These are phyloP conservation scores for Coemansia sp. DNA, from an alignment of 192 early-diverging fungal species.

Conservation along the genomic window DNA sequence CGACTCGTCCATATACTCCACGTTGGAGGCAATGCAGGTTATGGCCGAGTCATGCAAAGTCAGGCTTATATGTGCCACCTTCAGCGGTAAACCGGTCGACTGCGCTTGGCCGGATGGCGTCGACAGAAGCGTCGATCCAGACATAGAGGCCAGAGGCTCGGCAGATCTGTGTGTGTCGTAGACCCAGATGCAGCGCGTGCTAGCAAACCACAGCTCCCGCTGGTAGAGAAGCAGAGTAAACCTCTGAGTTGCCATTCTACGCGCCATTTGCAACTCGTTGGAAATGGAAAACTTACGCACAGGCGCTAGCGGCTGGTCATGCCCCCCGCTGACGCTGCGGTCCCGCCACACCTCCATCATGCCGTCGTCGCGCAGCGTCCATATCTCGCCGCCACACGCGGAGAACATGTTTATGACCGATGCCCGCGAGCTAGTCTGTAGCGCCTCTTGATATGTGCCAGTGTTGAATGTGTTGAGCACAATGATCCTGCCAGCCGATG, in stretches of 20 bases:
- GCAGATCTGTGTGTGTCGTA: slow-evolving; percentile 34
- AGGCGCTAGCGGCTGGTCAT: slow-evolving; percentile 27
- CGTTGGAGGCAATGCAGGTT: slow-evolving; percentile 45
- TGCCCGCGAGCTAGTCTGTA: slow-evolving; percentile 18
- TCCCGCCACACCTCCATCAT: slow-evolving; percentile 41
- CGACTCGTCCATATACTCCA: slow-evolving; percentile 22
- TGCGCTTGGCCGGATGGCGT: slow-evolving; percentile 15
- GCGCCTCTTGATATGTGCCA: slow-evolving; percentile 21
- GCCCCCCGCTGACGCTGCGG: slow-evolving; percentile 15
- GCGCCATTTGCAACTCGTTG: slow-evolving; percentile 30
- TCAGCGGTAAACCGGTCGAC: slow-evolving; percentile 8
- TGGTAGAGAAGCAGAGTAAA: slow-evolving; percentile 20
- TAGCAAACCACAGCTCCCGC: slow-evolving; percentile 51
- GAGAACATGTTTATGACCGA: slow-evolving; percentile 27
- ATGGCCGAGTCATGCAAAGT: slow-evolving; percentile 34
- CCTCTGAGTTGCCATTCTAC: slow-evolving; percentile 18
- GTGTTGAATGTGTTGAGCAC: slow-evolving; percentile 33
- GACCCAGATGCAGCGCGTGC: slow-evolving; percentile 37
- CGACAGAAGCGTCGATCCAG: slow-evolving; percentile 21
- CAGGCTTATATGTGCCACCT: slow-evolving; percentile 29
- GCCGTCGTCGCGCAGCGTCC: slow-evolving; percentile 50
- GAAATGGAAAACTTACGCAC: slow-evolving; percentile 36
- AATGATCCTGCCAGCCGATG: slow-evolving; percentile 35
- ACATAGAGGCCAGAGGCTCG: slow-evolving; percentile 16
- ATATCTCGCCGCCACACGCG: slow-evolving; percentile 32